Conservation (phyloP, 73 alveolate genomes). For the Halteria grandinella region DNA sequence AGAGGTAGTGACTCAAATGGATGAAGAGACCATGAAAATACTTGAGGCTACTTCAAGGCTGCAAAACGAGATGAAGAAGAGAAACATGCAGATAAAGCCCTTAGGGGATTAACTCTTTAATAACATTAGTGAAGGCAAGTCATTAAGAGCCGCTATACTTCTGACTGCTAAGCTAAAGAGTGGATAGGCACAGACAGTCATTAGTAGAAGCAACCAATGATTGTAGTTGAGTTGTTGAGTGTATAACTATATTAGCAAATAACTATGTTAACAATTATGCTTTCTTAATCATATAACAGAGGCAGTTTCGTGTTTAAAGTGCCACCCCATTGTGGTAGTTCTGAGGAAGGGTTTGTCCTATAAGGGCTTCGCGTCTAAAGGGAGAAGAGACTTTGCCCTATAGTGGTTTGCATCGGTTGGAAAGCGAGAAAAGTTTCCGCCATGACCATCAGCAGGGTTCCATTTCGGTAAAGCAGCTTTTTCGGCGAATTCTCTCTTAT, state of each 20-base stretch:
- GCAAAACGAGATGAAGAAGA: slow-evolving; percentile 17
- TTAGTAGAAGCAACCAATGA: too few species aligned
- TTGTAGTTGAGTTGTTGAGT: too few species aligned
- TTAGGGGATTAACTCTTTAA: slow-evolving; percentile 8
- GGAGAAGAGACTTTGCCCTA: slow-evolving; percentile 15
- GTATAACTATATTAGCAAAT: too few species aligned
- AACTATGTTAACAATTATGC: too few species aligned
- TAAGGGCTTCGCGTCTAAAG: slow-evolving; percentile 33
- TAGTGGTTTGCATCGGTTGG: slow-evolving; percentile 18
- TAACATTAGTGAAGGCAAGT: slow-evolving; percentile 20
- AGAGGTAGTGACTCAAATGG: too few species aligned
- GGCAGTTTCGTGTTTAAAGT: not conserved
- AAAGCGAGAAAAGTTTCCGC: slow-evolving; percentile 19
- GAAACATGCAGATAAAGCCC: not conserved
- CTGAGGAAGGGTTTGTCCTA: slow-evolving; percentile 45
- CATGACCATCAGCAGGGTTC: slow-evolving; percentile 41
- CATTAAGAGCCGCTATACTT: slow-evolving; percentile 25
- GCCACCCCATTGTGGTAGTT: slow-evolving; percentile 11
- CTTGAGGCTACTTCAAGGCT: slow-evolving; percentile 26
- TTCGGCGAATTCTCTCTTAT: not conserved
- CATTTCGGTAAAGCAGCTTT: slow-evolving; percentile 8
- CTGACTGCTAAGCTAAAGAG: not conserved
- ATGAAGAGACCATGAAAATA: slow-evolving; percentile 1
- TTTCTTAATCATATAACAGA: slow-evolving; percentile 33
- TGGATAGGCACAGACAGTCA: not conserved